Conservation (phyloP, 192 early-diverging fungal genomes). For the Allomyces javanicus region DNA sequence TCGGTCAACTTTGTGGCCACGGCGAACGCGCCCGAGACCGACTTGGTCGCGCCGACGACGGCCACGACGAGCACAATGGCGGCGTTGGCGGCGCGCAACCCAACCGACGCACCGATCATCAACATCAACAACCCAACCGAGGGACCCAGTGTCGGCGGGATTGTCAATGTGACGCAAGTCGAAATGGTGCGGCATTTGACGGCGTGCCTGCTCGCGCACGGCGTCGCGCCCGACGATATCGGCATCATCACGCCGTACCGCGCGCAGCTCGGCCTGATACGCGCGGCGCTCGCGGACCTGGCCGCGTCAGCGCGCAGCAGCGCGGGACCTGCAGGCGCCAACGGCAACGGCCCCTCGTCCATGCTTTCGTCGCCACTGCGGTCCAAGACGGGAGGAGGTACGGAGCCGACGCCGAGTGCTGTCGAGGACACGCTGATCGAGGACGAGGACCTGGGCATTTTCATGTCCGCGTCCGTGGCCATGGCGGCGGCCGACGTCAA, state of each 20-base stretch:
- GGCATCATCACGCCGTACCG: constrained; percentile 77
- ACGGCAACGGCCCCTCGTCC: background rate
- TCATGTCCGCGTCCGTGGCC: background rate
- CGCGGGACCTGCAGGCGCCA: too few species aligned
- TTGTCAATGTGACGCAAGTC: background rate
- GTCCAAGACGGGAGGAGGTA: too few species aligned
- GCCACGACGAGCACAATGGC: too few species aligned
- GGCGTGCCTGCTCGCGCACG: constrained; percentile 28
- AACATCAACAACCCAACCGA: background rate
- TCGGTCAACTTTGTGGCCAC: background rate
- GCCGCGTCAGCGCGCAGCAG: too few species aligned
- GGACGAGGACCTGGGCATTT: too few species aligned
- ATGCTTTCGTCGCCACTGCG: background rate
- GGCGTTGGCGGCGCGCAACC: background rate
- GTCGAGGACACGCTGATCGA: too few species aligned
- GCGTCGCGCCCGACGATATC: constrained; percentile 34
- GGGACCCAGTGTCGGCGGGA: background rate
- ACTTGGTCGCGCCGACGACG: background rate
- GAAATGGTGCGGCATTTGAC: background rate
- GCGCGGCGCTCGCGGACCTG: constrained; percentile 1
- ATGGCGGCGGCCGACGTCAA: constrained; percentile 35
- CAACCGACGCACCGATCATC: too few species aligned
- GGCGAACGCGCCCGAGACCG: background rate
- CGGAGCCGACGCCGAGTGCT: background rate
- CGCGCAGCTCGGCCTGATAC: constrained; percentile 35